Evolutionary conservation across 495 filamentous ascomycete species (phyloP), one percentile per base, ranked within the genome.

Genomic region (Hypoxylon crocopeplum): DNA sequence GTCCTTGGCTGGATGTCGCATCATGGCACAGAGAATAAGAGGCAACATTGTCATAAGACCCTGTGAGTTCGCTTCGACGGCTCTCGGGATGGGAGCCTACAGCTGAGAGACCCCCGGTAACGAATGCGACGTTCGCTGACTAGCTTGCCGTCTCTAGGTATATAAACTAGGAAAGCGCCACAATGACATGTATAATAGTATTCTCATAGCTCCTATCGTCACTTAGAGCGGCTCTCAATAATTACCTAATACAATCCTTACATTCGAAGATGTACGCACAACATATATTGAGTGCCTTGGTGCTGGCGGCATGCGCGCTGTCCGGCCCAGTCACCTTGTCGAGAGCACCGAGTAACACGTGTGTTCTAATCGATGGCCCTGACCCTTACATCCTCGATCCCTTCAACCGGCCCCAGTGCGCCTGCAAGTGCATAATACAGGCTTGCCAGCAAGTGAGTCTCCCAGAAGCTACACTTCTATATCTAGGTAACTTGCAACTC

Each of bases 381-480:
- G 34, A 62, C 36, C 51, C 51, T 10, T 56, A 56, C 5, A 17
- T 62, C 33, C 24, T 62, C 11, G 59, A 56, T 11, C 59, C 59
- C 3, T 62, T 62, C 51, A 29, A 62, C 25, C 59, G 59, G 7
- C 59, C 59, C 12, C 59, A 56, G 17, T 62, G 59, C 11, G 59
- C 59, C 5, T 62, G 59, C 30, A 49, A 51, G 0, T 62, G 59
- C 32, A 62, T 62, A 7, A 62, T 39, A 4, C 36, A 48, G 24
- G 50, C 59, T 17, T 62, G 59, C 25, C 5, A 44, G 13, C 59
- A 62, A 10, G 59, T 56, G 17, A 47, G 59, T 49, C 25, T 15
- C 10, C 25, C 34, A 5, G 32, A 8, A 44, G 5, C 22, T 38
- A 11, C 27, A 30, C 27, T 2, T 22, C 21, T 20, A 24, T 38